Base-by-base conservation (phyloP, 2,329 filamentous ascomycete genomes). In the Ambrosiella cleistominuta region DNA sequence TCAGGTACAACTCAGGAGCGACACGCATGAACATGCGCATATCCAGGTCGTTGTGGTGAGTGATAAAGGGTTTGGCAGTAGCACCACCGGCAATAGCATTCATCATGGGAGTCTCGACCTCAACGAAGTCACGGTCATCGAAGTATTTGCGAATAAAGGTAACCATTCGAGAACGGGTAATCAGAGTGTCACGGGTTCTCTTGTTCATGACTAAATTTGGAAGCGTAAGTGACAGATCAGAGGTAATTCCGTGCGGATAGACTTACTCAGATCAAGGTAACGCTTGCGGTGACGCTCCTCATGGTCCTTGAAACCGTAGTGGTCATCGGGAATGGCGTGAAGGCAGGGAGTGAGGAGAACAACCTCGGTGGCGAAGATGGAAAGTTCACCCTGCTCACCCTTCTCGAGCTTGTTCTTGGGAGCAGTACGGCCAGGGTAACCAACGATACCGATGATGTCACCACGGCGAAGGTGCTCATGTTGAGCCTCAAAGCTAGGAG, bases 31-130 rank as follows among this genome's bases (percentile, higher is more conserved):
- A 97, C 70, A 98, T 83, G 65, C 95, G 84, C 82, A 95, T 89
- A 70, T 95, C 81, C 56, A 93, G 79, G 57, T 97, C 93, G 71
- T 98, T 98, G 75, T 97, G 93, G 71, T 95, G 86, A 12, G 93
- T 97, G 64, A 86, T 77, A 72, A 98, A 98, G 4, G 93, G 93
- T 74, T 70, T 89, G 60, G 93, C 93, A 1, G 93, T 97, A 39
- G 93, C 93, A 68, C 93, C 93, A 64, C 93, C 94, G 37, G 93
- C 89, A 68, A 95, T 95, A 66, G 86, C 81, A 69, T 95, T 94
- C 80, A 98, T 90, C 81, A 97, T 96, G 4, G 93, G 91, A 0
- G 93, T 98, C 73, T 97, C 88, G 35, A 97, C 90, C 70, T 96
- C 90, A 58, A 89, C 77, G 70, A 98, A 98, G 66, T 91, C 87